Evolutionary conservation across 768 basidiomycete genomes (phyloP), one percentile per base, ranked within the genome.

Genomic region (Leucocoprinus birnbaumii): DNA sequence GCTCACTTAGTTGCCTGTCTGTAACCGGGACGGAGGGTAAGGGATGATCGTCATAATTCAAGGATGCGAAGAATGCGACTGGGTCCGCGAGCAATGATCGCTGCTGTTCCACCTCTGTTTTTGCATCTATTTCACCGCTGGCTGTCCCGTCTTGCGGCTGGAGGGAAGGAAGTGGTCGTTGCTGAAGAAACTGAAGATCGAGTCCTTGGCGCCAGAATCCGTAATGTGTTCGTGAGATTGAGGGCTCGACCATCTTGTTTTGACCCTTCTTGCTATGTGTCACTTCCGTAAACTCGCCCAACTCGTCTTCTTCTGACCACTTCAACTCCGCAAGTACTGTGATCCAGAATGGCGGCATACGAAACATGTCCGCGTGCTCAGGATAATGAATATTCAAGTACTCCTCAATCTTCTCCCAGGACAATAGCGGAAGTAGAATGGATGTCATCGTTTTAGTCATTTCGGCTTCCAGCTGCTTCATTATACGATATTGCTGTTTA

Each of bases 341-440:
- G 27, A 86, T 71, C 84, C 83, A 85, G 3, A 25, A 53, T 0
- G 85, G 84, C 0, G 82, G 80, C 0, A 59, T 40, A 2, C 37
- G 21, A 21, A 90, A 55, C 19, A 65, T 62, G n/a, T 73, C 71
- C 21, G 68, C 67, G 13, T 84, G 80, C 21, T 80, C 82, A 0
- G 82, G 60, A 16, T 38, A 14, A 16, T 38, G 38, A 38, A 38
- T 38, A 16, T 38, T 16, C 38, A 38, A 38, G 38, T 80, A 77
- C 7, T 68, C 58, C 22, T 65, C 57, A 16, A 85, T 67, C 31
- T 78, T 69, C 0, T 65, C 60, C 14, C 74, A 70, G 1, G 69
- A 58, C 8, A 50, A 37, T 18, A 37, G 37, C 38, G 48, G 27
- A 78, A 65, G 25, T 66, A 62, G 3, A 67, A 60, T 6, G 67